A percentile compares a stretch with the other conserved stretches of the same genome.
Conservation (phyloP, 1,284 basidiomycete species). For the Pulchroboletus neoregius region DNA sequence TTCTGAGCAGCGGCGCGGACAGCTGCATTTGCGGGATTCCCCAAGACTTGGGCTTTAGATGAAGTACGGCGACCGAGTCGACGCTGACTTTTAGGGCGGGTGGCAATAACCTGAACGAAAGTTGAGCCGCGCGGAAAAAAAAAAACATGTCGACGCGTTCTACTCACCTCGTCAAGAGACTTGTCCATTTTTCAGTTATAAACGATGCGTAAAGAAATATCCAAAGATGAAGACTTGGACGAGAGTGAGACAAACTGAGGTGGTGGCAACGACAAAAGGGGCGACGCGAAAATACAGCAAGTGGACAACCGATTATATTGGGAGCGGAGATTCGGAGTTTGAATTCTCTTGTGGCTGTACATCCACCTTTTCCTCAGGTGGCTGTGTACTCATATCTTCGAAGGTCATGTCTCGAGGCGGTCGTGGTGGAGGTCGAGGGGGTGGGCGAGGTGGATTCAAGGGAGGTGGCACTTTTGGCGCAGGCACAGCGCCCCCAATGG, state of each 20-base stretch:
- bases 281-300: constrained; percentile 19
- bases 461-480: constrained; percentile 51
- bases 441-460: constrained; percentile 53
- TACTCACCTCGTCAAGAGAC: constrained; percentile 82
- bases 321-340: constrained; percentile 28
- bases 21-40: constrained; percentile 45
- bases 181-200: constrained; percentile 62
- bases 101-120: constrained; percentile 64
- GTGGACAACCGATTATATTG: constrained; percentile 21
- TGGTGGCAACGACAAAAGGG: constrained; percentile 30
- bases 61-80: constrained; percentile 44
- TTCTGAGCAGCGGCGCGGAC: constrained; percentile 48
- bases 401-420: constrained; percentile 58
- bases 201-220: background rate
- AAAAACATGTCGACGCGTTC: constrained; percentile 3
- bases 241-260: background rate
- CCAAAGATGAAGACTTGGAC: background rate
- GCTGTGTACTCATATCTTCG: constrained; percentile 14
- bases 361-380: constrained; percentile 6
- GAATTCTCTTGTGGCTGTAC: constrained; percentile 6
- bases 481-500: constrained; percentile 62
- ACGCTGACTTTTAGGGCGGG: constrained; percentile 52
- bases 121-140: constrained; percentile 22
- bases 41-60: constrained; percentile 53
- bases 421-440: constrained; percentile 48